Evolutionary conservation across 108 stramenopile genomes (phyloP).

Genomic region (Cyclostephanos invisitatus): DNA sequence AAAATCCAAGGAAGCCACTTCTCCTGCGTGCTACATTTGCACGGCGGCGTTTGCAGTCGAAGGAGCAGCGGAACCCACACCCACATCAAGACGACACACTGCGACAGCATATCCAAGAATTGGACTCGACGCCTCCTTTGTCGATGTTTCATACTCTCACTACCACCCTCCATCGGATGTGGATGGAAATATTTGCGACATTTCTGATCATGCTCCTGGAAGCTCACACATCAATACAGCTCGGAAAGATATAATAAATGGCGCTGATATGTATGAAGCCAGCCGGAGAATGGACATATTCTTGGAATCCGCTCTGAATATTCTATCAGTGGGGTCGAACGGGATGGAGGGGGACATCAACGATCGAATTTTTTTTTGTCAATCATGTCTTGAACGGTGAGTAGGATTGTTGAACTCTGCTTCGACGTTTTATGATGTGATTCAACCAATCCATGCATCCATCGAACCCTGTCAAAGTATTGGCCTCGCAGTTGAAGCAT

Average conservation of each 20-base stretch:
- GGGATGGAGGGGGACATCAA: neutral
- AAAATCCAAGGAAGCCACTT: neutral
- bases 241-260: neutral
- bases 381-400: conserved; percentile 22
- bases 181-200: neutral
- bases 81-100: neutral
- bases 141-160: conserved; percentile 19
- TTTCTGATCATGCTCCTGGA: conserved; percentile 11
- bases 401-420: neutral
- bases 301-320: conserved; percentile 4
- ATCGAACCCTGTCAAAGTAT: conserved; percentile 11
- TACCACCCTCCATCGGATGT: neutral
- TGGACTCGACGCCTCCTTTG: conserved; percentile 28
- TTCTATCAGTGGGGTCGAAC: conserved; percentile 1
- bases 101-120: neutral
- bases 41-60: neutral
- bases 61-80: neutral
- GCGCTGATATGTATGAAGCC: conserved; percentile 15
- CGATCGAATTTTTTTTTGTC: conserved; percentile 8
- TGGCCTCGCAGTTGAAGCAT: conserved; percentile 24
- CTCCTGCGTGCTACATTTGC: conserved; percentile 7
- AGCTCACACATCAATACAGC: neutral
- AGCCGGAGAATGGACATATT: conserved; percentile 17
- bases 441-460: neutral
- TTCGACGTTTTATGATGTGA: neutral